Base-by-base conservation (phyloP, 2,329 filamentous ascomycete species). In the Dactylellina cionopaga region DNA sequence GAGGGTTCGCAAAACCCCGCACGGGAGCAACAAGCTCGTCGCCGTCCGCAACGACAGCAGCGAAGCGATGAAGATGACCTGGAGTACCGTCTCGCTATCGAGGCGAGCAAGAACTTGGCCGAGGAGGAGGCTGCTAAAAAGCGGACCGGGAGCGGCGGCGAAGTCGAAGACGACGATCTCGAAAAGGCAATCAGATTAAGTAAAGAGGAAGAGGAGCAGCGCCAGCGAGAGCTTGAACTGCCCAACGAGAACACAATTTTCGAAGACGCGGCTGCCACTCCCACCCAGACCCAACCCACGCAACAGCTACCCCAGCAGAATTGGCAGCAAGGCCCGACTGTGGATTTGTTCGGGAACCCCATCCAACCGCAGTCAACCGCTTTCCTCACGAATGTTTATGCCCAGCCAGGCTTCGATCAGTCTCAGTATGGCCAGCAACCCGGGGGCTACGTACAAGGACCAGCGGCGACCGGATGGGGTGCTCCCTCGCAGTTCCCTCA, bases 311-410 rank as follows among this genome's bases (percentile, higher is more conserved):
- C 75, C 17, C 76, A 76, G 37, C 62, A 92, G 93, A 81, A 88
- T 87, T 99, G 99, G 79, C 93, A 98, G 83, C 95, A 99, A 82
- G 94, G 96, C 79, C 90, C 90, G 65, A 92, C 92, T 10, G 95
- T 99, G 15, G 95, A 99, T 81, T 98, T 96, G 88, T 95, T 96
- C 77, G 95, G 94, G 69, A 99, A 99, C 80, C 92, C 93, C 10
- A 90, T 98, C 78, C 89, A 88, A 77, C 87, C 83, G 77, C 89
- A 93, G 80, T 85, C 84, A 59, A 90, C 88, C 11, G 88, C 88
- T 4, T 90, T 85, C 77, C 80, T 89, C 75, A 89, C 89, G 80
- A 88, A 87, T 76, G 86, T 88, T 72, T 90, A 90, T 78, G 85
- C 87, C 44, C 92, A 96, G 80, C 96, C 92, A 0, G 92, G 92